These are phyloP conservation scores for Trichocomaceae sp. DNA, from an alignment of 2,329 filamentous ascomycete genomes.

Conservation along the genomic window DNA sequence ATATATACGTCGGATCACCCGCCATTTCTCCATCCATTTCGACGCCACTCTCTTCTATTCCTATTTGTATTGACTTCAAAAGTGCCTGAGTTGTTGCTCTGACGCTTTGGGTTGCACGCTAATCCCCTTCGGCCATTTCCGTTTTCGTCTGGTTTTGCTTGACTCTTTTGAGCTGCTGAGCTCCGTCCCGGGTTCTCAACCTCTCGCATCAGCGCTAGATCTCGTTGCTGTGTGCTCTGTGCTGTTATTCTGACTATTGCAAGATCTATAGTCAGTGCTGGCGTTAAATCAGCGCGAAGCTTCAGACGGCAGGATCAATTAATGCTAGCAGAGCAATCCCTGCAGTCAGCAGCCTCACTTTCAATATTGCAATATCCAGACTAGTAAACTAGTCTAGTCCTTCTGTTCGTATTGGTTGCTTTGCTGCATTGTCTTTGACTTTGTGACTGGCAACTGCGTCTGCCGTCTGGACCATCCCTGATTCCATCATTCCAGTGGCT, in stretches of 20 bases:
- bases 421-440: not conserved
- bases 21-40: not conserved
- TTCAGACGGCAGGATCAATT: not conserved
- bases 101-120: slow-evolving; percentile 8
- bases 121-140: slow-evolving; percentile 2
- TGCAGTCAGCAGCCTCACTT: slow-evolving; percentile 14
- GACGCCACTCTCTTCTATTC: not conserved
- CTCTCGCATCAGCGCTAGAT: not conserved
- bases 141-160: slow-evolving; percentile 4
- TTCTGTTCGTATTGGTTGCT: not conserved
- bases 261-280: not conserved
- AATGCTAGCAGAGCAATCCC: slow-evolving; percentile 6
- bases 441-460: too few relatives aligned
- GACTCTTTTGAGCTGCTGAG: not conserved
- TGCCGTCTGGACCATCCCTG: not conserved
- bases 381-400: not conserved
- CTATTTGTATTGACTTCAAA: not conserved
- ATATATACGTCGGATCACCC: not conserved
- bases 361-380: slow-evolving; percentile 1
- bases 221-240: not conserved
- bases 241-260: not conserved
- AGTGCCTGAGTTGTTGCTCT: not conserved
- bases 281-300: not conserved
- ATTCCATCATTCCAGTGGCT: slow-evolving; percentile 2
- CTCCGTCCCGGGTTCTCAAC: slow-evolving; percentile 2